phyloP scores from a whole-genome alignment of 306 rosid species.

The Cicer bijugum region DNA sequence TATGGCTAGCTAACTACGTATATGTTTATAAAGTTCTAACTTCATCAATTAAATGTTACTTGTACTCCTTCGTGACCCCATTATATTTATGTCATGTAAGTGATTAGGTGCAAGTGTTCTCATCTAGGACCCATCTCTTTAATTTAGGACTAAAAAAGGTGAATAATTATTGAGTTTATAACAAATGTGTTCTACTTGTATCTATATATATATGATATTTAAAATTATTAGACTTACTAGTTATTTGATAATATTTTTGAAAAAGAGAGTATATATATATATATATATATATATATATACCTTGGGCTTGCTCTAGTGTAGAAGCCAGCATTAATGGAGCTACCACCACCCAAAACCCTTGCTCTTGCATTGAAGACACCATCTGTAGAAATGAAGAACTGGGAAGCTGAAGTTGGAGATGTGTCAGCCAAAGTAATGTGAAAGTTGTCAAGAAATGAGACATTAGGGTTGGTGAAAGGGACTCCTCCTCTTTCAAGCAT shows the following conservation, averaged over 20 bases:
- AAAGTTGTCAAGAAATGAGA: constrained; percentile 68
- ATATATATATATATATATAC: constrained; percentile 37
- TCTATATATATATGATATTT: neutral
- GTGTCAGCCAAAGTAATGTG: constrained; percentile 74
- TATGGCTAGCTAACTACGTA: neutral
- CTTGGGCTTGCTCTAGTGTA: constrained; percentile 82
- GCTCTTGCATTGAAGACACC: constrained; percentile 84
- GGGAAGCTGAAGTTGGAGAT: constrained; percentile 87
- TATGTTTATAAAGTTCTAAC: neutral
- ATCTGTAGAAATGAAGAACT: constrained; percentile 73
- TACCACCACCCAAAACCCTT: constrained; percentile 87
- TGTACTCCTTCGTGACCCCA: neutral
- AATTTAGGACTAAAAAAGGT: neutral
- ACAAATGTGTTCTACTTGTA: neutral
- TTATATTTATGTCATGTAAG: neutral
- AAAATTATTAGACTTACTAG: no score
- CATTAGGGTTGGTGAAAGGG: constrained; percentile 79
- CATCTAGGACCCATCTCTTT: neutral
- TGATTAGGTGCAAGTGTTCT: neutral
- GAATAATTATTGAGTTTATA: neutral
- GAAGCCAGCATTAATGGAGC: constrained; percentile 90
- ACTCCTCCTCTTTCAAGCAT: constrained; percentile 88
- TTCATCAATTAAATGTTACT: neutral
- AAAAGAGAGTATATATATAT: no score
- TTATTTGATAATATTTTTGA: no score